phyloP scores from a whole-genome alignment of 2,329 filamentous ascomycete species.

The Fusarium metavorans region DNA sequence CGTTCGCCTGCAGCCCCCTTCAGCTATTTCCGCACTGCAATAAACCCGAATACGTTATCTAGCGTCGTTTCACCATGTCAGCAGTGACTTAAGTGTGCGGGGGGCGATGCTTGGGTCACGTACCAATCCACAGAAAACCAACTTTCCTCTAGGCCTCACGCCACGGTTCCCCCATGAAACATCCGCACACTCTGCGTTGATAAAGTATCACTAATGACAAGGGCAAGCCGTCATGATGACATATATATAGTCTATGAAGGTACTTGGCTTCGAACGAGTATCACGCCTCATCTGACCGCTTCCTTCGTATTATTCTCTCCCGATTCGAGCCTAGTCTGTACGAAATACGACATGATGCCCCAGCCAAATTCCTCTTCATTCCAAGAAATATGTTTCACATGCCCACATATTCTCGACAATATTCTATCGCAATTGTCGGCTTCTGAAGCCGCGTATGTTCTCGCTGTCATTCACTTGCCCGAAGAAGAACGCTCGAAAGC shows the following conservation, averaged over 20 bases:
- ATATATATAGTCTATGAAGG: background rate
- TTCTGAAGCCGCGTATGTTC: too few species aligned
- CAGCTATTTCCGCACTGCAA: background rate
- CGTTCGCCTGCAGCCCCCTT: background rate
- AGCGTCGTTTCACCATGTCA: background rate
- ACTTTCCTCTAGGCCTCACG: background rate
- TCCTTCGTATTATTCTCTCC: background rate
- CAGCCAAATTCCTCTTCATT: background rate
- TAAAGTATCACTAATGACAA: background rate
- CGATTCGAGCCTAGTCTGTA: background rate
- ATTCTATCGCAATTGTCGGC: too few species aligned
- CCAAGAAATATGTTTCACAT: background rate
- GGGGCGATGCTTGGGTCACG: background rate
- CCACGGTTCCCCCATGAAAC: background rate
- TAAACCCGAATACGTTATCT: background rate
- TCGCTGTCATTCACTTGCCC: too few species aligned
- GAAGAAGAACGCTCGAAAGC: too few species aligned
- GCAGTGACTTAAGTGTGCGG: background rate
- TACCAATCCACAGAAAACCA: background rate
- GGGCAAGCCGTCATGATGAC: background rate
- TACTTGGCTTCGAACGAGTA: background rate
- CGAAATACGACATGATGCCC: background rate
- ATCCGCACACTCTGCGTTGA: too few species aligned
- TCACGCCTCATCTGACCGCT: background rate
- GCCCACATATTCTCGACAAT: too few species aligned